Evolutionary conservation across 306 rosid genomes (phyloP).

Genomic region (Mimosa pudica): DNA sequence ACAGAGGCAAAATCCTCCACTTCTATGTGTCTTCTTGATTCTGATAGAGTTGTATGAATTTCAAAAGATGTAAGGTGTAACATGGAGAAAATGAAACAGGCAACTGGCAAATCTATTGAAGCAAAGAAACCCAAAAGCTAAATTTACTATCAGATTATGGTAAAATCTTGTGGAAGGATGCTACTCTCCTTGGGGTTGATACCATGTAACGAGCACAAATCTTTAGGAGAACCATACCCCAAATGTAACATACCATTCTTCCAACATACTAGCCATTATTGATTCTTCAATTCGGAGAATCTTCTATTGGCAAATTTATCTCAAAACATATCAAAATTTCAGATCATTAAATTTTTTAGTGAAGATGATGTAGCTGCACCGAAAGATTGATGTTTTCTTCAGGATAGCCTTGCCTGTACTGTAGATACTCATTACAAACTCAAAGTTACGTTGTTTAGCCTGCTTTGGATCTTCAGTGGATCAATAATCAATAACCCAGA

Average conservation of each 20-base stretch:
- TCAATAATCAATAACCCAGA: not conserved
- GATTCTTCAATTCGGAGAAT: not conserved
- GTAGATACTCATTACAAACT: not conserved
- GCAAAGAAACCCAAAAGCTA: not conserved
- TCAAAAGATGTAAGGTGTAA: not conserved
- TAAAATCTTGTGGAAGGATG: not conserved
- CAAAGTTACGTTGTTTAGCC: conserved; percentile 10
- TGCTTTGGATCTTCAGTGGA: not conserved
- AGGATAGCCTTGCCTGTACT: conserved; percentile 6
- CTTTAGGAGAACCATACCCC: no score
- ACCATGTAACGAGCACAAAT: no score
- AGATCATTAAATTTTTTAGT: not conserved
- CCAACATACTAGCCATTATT: not conserved
- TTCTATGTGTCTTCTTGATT: not conserved
- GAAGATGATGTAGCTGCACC: not conserved
- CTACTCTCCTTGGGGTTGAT: not conserved
- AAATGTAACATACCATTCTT: not conserved
- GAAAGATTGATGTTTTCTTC: not conserved
- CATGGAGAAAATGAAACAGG: not conserved
- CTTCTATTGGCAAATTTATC: conserved; percentile 11
- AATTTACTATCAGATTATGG: not conserved
- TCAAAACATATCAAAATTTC: not conserved
- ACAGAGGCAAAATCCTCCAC: conserved; percentile 13
- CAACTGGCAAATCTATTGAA: not conserved
- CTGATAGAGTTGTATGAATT: conserved; percentile 19